These are phyloP conservation scores for Leptodermis oblonga DNA, from an alignment of 257 asterid species.

Conservation along the genomic window DNA sequence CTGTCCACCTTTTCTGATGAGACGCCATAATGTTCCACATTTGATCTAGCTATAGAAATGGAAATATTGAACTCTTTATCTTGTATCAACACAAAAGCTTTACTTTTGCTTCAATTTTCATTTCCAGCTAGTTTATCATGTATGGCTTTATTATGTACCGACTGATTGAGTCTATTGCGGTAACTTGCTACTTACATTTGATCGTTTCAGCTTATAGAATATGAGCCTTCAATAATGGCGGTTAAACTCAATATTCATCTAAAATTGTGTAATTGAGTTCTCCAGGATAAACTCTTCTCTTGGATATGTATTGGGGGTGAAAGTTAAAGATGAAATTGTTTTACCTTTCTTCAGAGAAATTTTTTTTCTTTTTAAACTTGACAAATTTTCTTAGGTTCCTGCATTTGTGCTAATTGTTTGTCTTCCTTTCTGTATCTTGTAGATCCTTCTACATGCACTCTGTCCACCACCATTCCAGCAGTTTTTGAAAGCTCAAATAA, in stretches of 20 bases:
- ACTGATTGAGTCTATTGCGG: neutral
- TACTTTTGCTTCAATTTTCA: neutral
- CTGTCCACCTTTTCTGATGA: neutral
- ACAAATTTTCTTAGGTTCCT: neutral
- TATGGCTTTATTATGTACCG: neutral
- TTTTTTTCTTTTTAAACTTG: neutral
- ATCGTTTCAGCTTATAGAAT: neutral
- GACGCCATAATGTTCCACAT: neutral
- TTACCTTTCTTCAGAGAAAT: neutral
- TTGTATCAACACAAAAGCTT: neutral
- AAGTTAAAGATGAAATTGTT: neutral
- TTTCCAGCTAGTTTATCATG: neutral
- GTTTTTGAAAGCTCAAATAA: slow-evolving; percentile 56
- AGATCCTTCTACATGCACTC: slow-evolving; percentile 89
- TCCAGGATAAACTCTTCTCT: neutral
- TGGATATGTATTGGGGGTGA: neutral
- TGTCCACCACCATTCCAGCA: slow-evolving; percentile 64
- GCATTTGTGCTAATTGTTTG: slow-evolving; percentile 15
- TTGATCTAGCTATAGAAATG: neutral
- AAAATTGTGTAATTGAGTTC: neutral
- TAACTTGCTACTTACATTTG: neutral
- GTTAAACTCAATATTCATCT: neutral
- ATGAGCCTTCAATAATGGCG: neutral
- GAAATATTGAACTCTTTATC: neutral
- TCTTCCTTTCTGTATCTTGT: slow-evolving; percentile 19